Percentiles rank a stretch among this genome's conserved stretches.
These are phyloP conservation scores for Tolypocladium endophyticum DNA, from an alignment of 2,329 filamentous ascomycete species.

Conservation along the genomic window DNA sequence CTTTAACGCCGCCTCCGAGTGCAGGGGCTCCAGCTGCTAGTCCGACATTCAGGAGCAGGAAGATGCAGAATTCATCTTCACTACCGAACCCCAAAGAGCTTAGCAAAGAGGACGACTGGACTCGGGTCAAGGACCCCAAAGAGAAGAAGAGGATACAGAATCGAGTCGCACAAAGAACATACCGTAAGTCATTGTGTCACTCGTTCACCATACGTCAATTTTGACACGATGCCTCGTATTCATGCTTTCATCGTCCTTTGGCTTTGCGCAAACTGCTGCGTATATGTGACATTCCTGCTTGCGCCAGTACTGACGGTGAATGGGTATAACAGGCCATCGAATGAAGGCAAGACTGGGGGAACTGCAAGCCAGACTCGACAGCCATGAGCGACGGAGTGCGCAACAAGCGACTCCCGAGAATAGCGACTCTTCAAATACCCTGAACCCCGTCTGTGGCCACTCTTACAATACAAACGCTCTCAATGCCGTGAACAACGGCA, in stretches of 20 bases:
- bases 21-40: neutral
- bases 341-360: constrained; percentile 20
- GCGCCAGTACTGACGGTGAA: neutral
- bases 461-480: neutral
- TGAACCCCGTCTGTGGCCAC: neutral
- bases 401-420: constrained; percentile 2
- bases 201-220: neutral
- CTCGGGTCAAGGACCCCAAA: constrained; percentile 15
- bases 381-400: constrained; percentile 11
- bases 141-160: constrained; percentile 22
- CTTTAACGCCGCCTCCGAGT: neutral
- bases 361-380: constrained; percentile 18
- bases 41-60: neutral
- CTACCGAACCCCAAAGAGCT: constrained; percentile 4
- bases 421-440: neutral
- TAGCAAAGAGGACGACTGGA: constrained; percentile 17
- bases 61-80: neutral
- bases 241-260: neutral
- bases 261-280: neutral
- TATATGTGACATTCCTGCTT: neutral
- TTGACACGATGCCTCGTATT: neutral
- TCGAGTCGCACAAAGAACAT: constrained; percentile 18
- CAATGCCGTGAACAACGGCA: neutral
- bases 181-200: constrained; percentile 12
- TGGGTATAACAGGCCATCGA: constrained; percentile 14